Evolutionary conservation across 163 green algal genomes (phyloP).

Genomic region (Scenedesmus sp.): DNA sequence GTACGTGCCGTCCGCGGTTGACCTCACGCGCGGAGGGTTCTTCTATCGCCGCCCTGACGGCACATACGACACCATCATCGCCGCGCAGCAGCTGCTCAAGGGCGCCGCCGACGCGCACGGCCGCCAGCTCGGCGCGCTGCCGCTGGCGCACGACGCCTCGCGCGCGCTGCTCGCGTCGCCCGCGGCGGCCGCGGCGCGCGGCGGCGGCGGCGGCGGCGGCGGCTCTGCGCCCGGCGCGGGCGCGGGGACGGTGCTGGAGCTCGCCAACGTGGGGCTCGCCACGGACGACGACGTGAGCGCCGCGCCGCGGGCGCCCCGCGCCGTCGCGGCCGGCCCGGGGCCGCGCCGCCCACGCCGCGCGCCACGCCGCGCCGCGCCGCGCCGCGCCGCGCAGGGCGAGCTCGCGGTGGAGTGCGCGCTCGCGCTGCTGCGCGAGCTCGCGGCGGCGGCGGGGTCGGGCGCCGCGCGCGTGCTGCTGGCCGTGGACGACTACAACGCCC

Average conservation of each 20-base stretch:
- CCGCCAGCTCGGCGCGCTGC: constrained; percentile 34
- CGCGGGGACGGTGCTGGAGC: constrained; percentile 45
- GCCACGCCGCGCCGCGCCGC: too few species aligned
- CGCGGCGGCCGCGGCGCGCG: constrained; percentile 23
- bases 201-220: not conserved
- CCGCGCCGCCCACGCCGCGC: too few species aligned
- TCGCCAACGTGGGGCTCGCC: constrained; percentile 51
- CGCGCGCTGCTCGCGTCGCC: not conserved
- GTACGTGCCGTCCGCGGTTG: constrained; percentile 64
- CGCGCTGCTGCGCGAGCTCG: constrained; percentile 56
- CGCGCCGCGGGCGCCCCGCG: too few species aligned
- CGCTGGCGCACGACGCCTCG: not conserved
- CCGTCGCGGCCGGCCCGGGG: too few species aligned
- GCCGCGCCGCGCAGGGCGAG: constrained; percentile 34
- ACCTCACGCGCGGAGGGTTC: constrained; percentile 52
- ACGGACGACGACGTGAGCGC: constrained; percentile 51
- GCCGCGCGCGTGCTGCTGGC: constrained; percentile 61
- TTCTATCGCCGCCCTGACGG: constrained; percentile 37
- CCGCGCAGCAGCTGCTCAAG: constrained; percentile 56
- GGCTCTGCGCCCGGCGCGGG: not conserved
- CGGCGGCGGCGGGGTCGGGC: not conserved
- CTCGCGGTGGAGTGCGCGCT: constrained; percentile 62
- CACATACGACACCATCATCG: constrained; percentile 57
- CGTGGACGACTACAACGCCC: constrained; percentile 80
- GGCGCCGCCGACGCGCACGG: constrained; percentile 45